A percentile compares a stretch with the other conserved stretches of the same genome.
phyloP scores from a whole-genome alignment of 2,329 filamentous ascomycete genomes.

The Colletotrichum australisinense region DNA sequence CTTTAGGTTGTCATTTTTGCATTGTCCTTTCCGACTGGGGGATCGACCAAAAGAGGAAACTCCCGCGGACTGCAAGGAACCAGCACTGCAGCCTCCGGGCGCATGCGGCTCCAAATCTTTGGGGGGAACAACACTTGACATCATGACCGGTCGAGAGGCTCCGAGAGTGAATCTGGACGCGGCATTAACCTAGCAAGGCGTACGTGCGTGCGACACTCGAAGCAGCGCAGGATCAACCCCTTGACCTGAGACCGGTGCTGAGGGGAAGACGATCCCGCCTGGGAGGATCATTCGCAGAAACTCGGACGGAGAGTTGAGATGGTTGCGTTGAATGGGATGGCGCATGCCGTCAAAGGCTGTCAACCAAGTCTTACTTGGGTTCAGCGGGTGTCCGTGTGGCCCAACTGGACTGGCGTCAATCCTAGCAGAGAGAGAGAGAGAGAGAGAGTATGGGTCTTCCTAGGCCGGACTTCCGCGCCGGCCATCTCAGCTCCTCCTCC shows the following conservation, averaged over 20 bases:
- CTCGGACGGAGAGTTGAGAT: slow-evolving; percentile 25
- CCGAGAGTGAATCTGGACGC: slow-evolving; percentile 41
- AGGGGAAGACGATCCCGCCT: slow-evolving; percentile 35
- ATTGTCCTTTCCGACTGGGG: neutral
- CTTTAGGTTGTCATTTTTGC: slow-evolving; percentile 17
- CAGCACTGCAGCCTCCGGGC: slow-evolving; percentile 36
- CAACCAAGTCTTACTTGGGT: slow-evolving; percentile 3
- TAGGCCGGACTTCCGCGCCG: slow-evolving; percentile 8
- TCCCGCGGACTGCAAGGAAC: slow-evolving; percentile 30
- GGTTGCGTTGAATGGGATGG: slow-evolving; percentile 28
- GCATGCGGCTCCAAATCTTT: slow-evolving; percentile 37
- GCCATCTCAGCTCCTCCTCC: neutral
- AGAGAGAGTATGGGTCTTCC: neutral
- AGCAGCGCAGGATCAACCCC: slow-evolving; percentile 37
- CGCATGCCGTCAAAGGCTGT: slow-evolving; percentile 27
- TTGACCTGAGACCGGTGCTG: slow-evolving; percentile 40
- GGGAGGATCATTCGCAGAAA: slow-evolving; percentile 28
- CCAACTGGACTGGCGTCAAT: neutral
- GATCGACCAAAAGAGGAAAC: neutral
- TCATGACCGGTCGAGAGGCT: slow-evolving; percentile 40
- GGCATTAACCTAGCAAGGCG: slow-evolving; percentile 38
- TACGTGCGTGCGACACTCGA: slow-evolving; percentile 40
- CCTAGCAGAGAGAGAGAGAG: slow-evolving; percentile 23
- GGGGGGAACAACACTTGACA: slow-evolving; percentile 39
- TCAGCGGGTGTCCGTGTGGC: neutral